Conservation (phyloP, 1,284 basidiomycete genomes). For the Ceratobasidium theobromae region DNA sequence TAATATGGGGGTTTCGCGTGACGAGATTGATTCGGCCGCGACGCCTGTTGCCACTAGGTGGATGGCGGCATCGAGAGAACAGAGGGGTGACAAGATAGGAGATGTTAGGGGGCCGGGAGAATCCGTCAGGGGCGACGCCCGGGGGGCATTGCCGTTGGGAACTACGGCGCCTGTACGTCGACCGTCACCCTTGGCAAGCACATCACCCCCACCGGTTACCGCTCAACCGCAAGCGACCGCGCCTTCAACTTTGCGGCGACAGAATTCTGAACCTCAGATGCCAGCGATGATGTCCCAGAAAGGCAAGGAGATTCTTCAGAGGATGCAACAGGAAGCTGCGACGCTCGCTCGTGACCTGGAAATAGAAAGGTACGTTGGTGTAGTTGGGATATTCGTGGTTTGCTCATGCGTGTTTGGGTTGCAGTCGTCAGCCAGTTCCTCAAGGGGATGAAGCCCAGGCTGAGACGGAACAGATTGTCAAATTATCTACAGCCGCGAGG, state of each 20-base stretch:
- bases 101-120: too few species aligned
- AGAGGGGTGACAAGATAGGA: too few species aligned
- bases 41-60: constrained; percentile 10
- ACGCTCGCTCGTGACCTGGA: constrained; percentile 10
- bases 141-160: too few species aligned
- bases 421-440: not conserved
- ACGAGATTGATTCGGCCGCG: constrained; percentile 17
- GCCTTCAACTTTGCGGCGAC: not conserved
- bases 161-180: not conserved
- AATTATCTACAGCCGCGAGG: constrained; percentile 7
- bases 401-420: not conserved
- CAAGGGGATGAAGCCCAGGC: not conserved
- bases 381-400: not conserved
- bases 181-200: not conserved
- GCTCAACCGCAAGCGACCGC: not conserved
- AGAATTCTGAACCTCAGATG: not conserved
- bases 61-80: not conserved
- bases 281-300: constrained; percentile 16
- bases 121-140: too few species aligned
- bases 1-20: not conserved
- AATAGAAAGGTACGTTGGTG: not conserved
- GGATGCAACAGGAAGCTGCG: constrained; percentile 9
- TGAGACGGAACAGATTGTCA: constrained; percentile 21
- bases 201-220: not conserved
- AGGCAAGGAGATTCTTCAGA: constrained; percentile 16